Evolutionary conservation across 129 eudicot species (phyloP).

Genomic region (Flaveria robusta): DNA sequence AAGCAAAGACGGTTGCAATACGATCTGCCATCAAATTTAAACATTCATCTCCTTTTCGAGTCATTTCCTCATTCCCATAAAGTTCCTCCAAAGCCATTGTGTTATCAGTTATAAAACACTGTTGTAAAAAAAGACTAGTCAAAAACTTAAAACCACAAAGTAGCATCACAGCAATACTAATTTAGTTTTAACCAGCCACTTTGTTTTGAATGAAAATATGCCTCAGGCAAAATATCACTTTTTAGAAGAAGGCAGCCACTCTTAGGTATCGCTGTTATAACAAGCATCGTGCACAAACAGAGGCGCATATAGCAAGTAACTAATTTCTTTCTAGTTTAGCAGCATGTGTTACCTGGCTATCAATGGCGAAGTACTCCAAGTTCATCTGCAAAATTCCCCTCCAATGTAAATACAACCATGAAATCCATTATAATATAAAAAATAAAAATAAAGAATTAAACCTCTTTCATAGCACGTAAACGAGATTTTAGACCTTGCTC

Average conservation of each 20-base stretch:
- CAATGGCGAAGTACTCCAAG: constrained; percentile 91
- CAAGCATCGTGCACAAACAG: not conserved
- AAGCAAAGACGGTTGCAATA: constrained; percentile 93
- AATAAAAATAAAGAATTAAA: constrained; percentile 22
- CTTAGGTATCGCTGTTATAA: not conserved
- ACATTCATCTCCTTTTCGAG: constrained; percentile 66
- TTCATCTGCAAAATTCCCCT: constrained; percentile 72
- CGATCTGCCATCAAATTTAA: constrained; percentile 79
- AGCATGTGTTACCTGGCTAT: constrained; percentile 73
- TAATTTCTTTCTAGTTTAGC: not conserved
- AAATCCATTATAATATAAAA: constrained; percentile 14
- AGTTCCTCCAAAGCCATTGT: constrained; percentile 80
- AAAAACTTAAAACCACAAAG: constrained; percentile 33
- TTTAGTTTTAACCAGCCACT: not conserved
- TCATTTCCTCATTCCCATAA: constrained; percentile 71
- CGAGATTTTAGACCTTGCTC: constrained; percentile 71
- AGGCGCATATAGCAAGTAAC: constrained; percentile 2
- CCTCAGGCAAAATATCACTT: constrained; percentile 12
- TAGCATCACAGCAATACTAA: not conserved
- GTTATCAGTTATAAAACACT: constrained; percentile 87
- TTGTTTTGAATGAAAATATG: constrained; percentile 1
- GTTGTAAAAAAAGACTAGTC: constrained; percentile 18
- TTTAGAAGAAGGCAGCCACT: not conserved
- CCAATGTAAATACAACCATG: constrained; percentile 17
- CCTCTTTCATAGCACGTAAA: constrained; percentile 92